Evolutionary conservation across 2,329 filamentous ascomycete genomes (phyloP), one percentile per base, ranked within the genome.

Genomic region (Botryotinia convoluta): DNA sequence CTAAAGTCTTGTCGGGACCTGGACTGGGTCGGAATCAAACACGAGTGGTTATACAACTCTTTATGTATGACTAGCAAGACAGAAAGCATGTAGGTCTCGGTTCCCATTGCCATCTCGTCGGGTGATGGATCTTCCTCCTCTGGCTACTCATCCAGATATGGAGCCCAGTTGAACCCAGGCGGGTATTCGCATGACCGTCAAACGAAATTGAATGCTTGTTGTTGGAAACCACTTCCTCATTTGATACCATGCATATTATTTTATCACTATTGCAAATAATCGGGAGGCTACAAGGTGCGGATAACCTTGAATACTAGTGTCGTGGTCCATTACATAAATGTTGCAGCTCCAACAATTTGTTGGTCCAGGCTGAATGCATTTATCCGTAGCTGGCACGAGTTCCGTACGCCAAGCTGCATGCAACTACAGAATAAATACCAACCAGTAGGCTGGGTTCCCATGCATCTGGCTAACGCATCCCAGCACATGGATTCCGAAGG

Each of bases 91-190:
- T 51, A 18, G 32, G 16, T 26, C 22, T 70, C 57, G 35, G 69
- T 54, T 71, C 42, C 69, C 59, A 64, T 64, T 71, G 59, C 69
- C 69, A 71, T 71, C 59, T 51, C 69, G 51, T 61, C 32, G 69
- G 44, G 44, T 54, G 48, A 63, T 29, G 32, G 42, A 29, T 4
- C 29, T 62, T 44, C 57, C 57, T 37, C 29, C 8, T 37, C 20
- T 61, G 59, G 35, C 35, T 26, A 37, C 32, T 26, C 35, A 32
- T 44, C 51, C 8, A 29, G 18, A 22, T 29, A 35, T 37, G 45
- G 18, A 61, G 42, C 39, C 45, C 26, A n/a, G 42, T 37, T 70
- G 20, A 18, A 29, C n/a, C 5, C 18, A 37, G 18, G 29, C 59
- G 59, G 69, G 48, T 45, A 54, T 29, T 29, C 62, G 69, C 69